Evolutionary conservation across 2,329 filamentous ascomycete genomes (phyloP), one percentile per base, ranked within the genome.

Genomic region (Pseudogymnoascus sp.): DNA sequence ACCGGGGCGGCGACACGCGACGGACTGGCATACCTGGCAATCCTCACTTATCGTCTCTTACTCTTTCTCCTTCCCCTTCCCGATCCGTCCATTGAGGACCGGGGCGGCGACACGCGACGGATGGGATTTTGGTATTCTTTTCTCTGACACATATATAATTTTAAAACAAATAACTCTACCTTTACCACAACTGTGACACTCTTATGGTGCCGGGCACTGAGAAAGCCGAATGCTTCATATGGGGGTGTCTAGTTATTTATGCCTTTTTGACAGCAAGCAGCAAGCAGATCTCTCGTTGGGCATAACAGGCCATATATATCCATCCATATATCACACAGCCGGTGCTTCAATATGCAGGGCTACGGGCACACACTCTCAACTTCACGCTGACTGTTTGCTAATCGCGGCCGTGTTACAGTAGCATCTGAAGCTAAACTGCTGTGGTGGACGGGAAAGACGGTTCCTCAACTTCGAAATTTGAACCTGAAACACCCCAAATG

Each of bases 71-170:
- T 47, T 25, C 11, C 12, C 39, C 20, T 22, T 43, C 39, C 39
- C 3, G 39, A 25, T 25, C 5, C 20, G 25, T 25, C 41, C 25
- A 47, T 47, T 47, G 6, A 25, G 18, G 18, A 47, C 9, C 20
- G 18, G 12, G 3, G 25, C 14, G n/a, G 14, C 8, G 43, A 50
- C 43, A 30, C 43, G 43, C 43, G 43, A 50, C n/a, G 43, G 43
- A 50, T 28, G 43, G 43, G 25, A 62, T 18, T 65, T 63, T 37
- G 60, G 61, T 57, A 37, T 60, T 47, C 33, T 58, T 38, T 58
- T 50, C 22, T 28, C 14, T 50, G 43, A 50, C 43, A 50, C 43
- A 50, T 50, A 50, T 50, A 50, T 50, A 50, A 50, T 50, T 16
- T 50, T 50, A 50, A 50, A 50, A 50, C 43, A 50, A 37, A 28